Percentiles rank a stretch among this genome's conserved stretches.
Evolutionary conservation across 1,139 yeast species (phyloP).

Genomic region (Wickerhamomyces sp.): DNA sequence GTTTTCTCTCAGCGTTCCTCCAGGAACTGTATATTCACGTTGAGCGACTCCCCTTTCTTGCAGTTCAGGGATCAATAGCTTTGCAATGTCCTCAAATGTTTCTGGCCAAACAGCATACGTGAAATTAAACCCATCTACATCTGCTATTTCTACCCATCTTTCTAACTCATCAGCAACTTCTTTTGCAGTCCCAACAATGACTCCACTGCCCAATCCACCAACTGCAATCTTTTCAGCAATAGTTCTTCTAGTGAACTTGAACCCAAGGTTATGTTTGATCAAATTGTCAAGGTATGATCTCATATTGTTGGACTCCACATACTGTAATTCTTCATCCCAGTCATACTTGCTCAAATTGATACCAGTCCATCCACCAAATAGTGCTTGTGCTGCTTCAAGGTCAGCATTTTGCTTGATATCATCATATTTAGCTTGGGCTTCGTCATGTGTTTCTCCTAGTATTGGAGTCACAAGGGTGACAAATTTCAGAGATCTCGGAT

Average conservation of each 20-base stretch:
- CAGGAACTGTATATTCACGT: conserved; percentile 27
- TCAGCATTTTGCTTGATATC: conserved; percentile 21
- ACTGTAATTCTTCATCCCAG: conserved; percentile 25
- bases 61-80: conserved; percentile 32
- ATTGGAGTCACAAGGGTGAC: conserved; percentile 22
- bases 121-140: conserved; percentile 32
- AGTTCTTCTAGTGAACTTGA: neutral
- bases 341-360: conserved; percentile 23
- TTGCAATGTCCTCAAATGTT: conserved; percentile 30
- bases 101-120: conserved; percentile 29
- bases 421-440: conserved; percentile 24
- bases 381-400: conserved; percentile 27
- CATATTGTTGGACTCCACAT: conserved; percentile 6
- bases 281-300: neutral
- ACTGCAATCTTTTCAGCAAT: conserved; percentile 9
- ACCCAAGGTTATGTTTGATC: neutral
- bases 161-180: conserved; percentile 30
- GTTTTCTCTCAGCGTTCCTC: conserved; percentile 19
- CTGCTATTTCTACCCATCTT: conserved; percentile 30
- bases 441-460: conserved; percentile 27
- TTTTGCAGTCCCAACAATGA: conserved; percentile 24
- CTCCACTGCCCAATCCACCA: neutral
- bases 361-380: conserved; percentile 32
- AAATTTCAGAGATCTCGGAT: conserved; percentile 25
- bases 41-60: conserved; percentile 29